Base-by-base conservation (phyloP, 2,329 filamentous ascomycete species). In the Verticillium longisporum region DNA sequence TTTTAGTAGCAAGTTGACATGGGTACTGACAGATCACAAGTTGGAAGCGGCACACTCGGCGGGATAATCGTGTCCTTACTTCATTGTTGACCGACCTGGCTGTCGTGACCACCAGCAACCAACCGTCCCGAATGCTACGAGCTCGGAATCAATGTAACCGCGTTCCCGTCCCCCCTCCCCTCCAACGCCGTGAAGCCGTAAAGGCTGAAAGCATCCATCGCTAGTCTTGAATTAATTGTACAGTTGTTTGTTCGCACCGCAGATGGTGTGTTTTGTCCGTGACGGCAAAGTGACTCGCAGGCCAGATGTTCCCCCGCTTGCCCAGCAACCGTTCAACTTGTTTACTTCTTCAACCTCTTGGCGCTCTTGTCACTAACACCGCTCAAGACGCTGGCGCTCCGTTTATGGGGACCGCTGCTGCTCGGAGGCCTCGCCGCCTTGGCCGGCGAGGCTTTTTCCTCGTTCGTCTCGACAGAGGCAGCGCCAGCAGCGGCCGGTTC, bases 341-440 rank as follows among this genome's bases (percentile, higher is more conserved):
- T n/a, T n/a, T n/a, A 81, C 68, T 84, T 86, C 75, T 83, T 85
- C 66, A 81, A 80, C 63, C 83, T 77, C 71, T 86, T 86, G 3
- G 74, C 68, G 66, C 80, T 84, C 74, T 84, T 85, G 62, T 91
- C 88, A 71, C 89, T 92, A 6, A 77, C 77, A 15, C 80, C 78
- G 72, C 90, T 94, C 59, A 96, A 73, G 36, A 92, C 90, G 72
- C 91, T 96, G 1, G 91, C 91, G 71, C 91, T 95, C 62, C 92
- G 84, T 78, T 96, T 96, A 65, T 89, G 88, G 0, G 75, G 67
- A 9, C 71, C 72, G 53, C 75, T 70, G 63, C 77, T 78, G 64
- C 75, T 78, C 14, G 70, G 71, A 1, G 75, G 75, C 55, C 74
- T 69, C 68, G 68, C 70, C 62, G 69, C 71, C 63, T 74, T 65